Evolutionary conservation across 805 yeast species (phyloP).

Genomic region (Metschnikowia baotianmanensis): DNA sequence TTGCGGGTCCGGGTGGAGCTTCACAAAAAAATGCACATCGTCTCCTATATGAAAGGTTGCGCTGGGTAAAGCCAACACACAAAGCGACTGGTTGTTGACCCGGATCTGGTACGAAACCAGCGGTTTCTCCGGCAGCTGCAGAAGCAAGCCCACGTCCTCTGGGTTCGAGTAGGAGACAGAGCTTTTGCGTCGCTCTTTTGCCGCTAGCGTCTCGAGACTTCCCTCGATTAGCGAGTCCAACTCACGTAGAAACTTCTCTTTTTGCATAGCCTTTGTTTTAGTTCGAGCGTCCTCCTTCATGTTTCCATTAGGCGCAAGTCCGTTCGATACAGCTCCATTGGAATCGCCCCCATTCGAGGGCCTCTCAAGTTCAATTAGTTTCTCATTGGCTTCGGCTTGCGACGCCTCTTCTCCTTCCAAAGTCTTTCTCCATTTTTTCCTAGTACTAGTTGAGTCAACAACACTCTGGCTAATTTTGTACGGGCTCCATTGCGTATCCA

Average conservation of each 20-base stretch:
- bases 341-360: no score
- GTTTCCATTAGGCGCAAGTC: no score
- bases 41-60: slow-evolving; percentile 40
- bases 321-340: no score
- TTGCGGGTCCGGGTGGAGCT: slow-evolving; percentile 18
- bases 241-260: slow-evolving; percentile 25
- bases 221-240: slow-evolving; percentile 31
- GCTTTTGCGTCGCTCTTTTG: slow-evolving; percentile 33
- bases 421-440: no score
- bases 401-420: no score
- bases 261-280: not conserved
- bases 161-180: slow-evolving; percentile 15
- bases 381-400: no score
- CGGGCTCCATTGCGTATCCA: slow-evolving; percentile 33
- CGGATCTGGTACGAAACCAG: slow-evolving; percentile 30
- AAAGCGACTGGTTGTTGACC: slow-evolving; percentile 32
- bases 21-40: slow-evolving; percentile 34
- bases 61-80: slow-evolving; percentile 31
- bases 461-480: not conserved
- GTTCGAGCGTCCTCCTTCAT: no score
- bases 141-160: slow-evolving; percentile 14
- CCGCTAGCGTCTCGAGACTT: slow-evolving; percentile 33
- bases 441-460: no score
- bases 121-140: slow-evolving; percentile 14
- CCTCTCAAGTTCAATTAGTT: no score